phyloP scores from a whole-genome alignment of 257 asterid species.

The Mitragyna speciosa region DNA sequence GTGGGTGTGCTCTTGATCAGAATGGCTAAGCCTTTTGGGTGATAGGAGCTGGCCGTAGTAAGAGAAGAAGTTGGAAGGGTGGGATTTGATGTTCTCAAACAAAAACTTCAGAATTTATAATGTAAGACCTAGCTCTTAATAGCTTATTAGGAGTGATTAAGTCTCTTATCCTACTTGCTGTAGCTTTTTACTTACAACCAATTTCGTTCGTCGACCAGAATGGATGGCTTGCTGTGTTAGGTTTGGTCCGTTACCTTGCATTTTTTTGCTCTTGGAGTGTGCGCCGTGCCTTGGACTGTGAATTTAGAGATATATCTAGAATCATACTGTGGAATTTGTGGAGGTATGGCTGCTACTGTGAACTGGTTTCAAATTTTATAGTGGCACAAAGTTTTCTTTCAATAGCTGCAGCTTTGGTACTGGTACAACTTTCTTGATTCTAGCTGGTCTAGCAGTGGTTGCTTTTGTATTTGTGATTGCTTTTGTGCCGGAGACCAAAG shows the following conservation, averaged over 20 bases:
- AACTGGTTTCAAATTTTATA: constrained; percentile 86
- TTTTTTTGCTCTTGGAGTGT: constrained; percentile 92
- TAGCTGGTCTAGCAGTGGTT: constrained; percentile 61
- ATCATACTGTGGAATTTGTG: constrained; percentile 78
- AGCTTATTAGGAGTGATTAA: constrained; percentile 76
- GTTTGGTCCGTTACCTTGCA: constrained; percentile 73
- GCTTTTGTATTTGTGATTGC: constrained; percentile 64
- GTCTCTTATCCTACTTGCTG: constrained; percentile 62
- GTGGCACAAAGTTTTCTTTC: constrained; percentile 85
- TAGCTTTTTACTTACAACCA: constrained; percentile 53
- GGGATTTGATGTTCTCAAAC: too few relatives aligned
- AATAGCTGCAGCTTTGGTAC: constrained; percentile 53
- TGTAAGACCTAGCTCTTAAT: constrained; percentile 70
- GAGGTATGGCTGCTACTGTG: constrained; percentile 96
- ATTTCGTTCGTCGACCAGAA: constrained; percentile 34
- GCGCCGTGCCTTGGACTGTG: constrained; percentile 94
- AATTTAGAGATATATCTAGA: constrained; percentile 90
- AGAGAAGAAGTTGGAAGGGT: too few relatives aligned
- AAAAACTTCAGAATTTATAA: too few relatives aligned
- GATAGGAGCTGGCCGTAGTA: too few relatives aligned
- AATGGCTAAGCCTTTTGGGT: too few relatives aligned
- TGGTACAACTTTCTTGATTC: constrained; percentile 68
- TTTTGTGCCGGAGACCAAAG: constrained; percentile 89
- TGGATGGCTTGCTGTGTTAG: constrained; percentile 82
- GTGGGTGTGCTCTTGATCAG: too few relatives aligned